Evolutionary conservation across 495 filamentous ascomycete genomes (phyloP), one percentile per base, ranked within the genome.

Genomic region (Aeminium ludgeri): DNA sequence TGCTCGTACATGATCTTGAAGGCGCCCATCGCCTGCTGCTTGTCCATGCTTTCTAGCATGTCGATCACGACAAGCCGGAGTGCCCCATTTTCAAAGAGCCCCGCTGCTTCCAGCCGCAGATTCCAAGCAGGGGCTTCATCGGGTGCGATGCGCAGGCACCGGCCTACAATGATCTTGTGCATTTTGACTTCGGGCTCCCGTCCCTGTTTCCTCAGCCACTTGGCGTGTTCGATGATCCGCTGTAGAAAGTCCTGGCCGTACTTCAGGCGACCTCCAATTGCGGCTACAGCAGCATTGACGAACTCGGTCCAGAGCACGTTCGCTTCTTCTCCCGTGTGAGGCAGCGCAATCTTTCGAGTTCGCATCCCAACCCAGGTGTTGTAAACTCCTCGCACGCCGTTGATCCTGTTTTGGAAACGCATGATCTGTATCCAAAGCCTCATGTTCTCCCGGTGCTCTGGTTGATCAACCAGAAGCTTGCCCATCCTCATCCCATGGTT

Each of bases 371-470:
- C 56, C 73, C 76, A 89, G 29, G 85, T 76, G 29, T 63, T 61
- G 12, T 61, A 25, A 2, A 74, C 68, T 0, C 81, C 81, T 13
- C 59, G 45, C 18, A 65, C 51, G 1, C 78, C 78, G 56, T 81
- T 64, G 32, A 67, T 60, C 10, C 77, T 68, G 45, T 70, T 65
- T 28, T 72, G 64, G 48, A 72, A 76, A 25, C 68, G 63, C 15
- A 86, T 59, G 18, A 83, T 59, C 43, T 73, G 69, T 12, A 68
- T 61, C 80, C 80, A 86, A 10, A 83, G 59, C 11, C 60, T 53
- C 40, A 74, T 65, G 50, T 86, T 68, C 16, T 61, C 45, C 20
- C 44, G 49, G 37, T 69, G 55, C 19, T 60, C 53, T 3, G 63
- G 59, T 8, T 61, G 48, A 51, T 82, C 75, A 11, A 83, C 65